phyloP scores from a whole-genome alignment of 2,329 filamentous ascomycete species.

The Dothistroma pini region DNA sequence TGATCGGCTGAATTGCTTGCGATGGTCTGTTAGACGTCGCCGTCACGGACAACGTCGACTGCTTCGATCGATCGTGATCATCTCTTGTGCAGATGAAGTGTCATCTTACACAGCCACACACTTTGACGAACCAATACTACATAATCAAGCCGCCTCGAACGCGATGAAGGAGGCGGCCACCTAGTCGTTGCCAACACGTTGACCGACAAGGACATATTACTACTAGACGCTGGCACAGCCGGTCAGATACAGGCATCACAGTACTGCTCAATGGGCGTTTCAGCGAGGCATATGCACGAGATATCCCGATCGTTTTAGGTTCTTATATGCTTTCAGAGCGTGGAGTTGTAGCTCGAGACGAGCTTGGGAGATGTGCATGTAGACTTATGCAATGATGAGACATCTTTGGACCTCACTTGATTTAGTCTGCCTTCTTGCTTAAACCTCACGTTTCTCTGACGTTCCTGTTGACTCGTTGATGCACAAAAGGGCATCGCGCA shows the following conservation, averaged over 20 bases:
- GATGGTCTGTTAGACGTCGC: background rate
- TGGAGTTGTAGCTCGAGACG: background rate
- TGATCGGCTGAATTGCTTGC: slow-evolving; percentile 21
- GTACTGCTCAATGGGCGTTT: slow-evolving; percentile 1
- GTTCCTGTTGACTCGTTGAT: background rate
- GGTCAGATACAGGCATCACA: slow-evolving; percentile 1
- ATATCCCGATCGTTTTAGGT: background rate
- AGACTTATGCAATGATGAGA: background rate
- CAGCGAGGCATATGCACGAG: slow-evolving; percentile 1
- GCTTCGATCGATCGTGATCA: background rate
- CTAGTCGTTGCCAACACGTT: background rate
- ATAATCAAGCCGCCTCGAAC: background rate
- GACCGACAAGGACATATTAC: background rate
- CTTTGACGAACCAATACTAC: background rate
- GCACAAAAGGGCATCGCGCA: background rate
- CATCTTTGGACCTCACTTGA: background rate
- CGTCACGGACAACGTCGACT: background rate
- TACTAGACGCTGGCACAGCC: background rate
- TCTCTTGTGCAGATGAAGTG: background rate
- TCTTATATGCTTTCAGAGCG: background rate
- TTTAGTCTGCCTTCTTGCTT: background rate
- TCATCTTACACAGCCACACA: background rate
- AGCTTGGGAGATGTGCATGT: background rate
- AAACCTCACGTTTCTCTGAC: background rate
- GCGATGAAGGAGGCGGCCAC: background rate